A percentile compares a stretch with the other conserved stretches of the same genome.
Evolutionary conservation across 352 stramenopile species (phyloP).

Genomic region (Phytophthora sp.): DNA sequence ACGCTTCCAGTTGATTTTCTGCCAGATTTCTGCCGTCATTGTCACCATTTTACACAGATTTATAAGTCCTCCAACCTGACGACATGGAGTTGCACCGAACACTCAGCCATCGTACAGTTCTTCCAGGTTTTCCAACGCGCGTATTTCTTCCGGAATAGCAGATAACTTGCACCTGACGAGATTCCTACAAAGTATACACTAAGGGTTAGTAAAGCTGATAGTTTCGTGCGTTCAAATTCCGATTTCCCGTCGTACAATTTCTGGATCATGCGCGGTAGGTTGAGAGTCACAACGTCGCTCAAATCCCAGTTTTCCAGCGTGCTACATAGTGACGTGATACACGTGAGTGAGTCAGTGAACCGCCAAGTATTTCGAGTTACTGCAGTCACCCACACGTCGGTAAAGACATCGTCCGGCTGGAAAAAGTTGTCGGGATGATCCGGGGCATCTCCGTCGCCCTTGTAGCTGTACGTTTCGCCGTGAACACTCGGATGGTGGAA

Average conservation of each 20-base stretch:
- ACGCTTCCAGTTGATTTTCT: conserved; percentile 44
- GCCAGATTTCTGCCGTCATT: conserved; percentile 49
- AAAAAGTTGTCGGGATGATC: conserved; percentile 55
- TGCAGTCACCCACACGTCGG: conserved; percentile 44
- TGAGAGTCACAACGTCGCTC: conserved; percentile 41
- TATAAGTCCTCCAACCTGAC: conserved; percentile 1
- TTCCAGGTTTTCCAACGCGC: conserved; percentile 43
- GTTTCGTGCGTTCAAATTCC: conserved; percentile 3
- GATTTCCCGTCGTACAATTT: conserved; percentile 44
- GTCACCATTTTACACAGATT: conserved; percentile 3
- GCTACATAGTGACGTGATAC: conserved; percentile 21
- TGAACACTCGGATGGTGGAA: conserved; percentile 51
- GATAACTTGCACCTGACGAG: conserved; percentile 58
- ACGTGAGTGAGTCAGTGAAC: neutral
- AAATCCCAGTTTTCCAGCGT: conserved; percentile 74
- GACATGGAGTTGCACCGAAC: neutral
- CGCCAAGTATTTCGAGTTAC: neutral
- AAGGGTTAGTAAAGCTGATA: conserved; percentile 1
- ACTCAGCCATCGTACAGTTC: conserved; percentile 43
- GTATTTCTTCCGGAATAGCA: conserved; percentile 49
- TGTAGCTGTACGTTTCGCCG: conserved; percentile 60
- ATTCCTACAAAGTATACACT: conserved; percentile 32
- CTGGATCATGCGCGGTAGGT: conserved; percentile 55
- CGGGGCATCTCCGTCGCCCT: conserved; percentile 49
- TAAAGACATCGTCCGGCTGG: conserved; percentile 52